Evolutionary conservation across 768 basidiomycete genomes (phyloP).

Genomic region (Suillus variegatus): DNA sequence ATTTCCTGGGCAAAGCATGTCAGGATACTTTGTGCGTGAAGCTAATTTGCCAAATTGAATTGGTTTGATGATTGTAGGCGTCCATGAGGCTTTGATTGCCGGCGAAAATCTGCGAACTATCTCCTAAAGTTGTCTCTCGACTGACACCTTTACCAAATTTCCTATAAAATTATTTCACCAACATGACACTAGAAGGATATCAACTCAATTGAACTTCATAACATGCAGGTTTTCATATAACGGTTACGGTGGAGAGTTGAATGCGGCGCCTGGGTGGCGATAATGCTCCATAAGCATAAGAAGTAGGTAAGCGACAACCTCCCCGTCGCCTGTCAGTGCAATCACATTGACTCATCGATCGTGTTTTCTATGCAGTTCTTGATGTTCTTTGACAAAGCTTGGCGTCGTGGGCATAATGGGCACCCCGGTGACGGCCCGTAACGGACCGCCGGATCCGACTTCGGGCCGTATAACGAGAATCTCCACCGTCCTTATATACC

Average conservation of each 20-base stretch:
- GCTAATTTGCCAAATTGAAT: background rate
- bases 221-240: conserved; percentile 1
- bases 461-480: conserved; percentile 7
- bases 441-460: background rate
- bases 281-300: background rate
- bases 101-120: background rate
- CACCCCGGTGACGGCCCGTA: conserved; percentile 8
- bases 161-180: background rate
- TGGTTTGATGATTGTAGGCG: background rate
- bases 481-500: conserved; percentile 18
- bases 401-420: background rate
- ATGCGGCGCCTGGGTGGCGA: background rate
- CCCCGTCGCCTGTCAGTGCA: background rate
- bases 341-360: background rate
- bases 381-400: conserved; percentile 2
- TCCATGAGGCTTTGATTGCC: background rate
- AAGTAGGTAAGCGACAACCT: background rate
- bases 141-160: background rate
- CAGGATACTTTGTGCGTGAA: background rate
- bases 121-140: conserved; percentile 1
- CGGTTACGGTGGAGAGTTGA: background rate
- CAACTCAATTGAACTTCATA: conserved; percentile 3
- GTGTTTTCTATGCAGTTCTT: conserved; percentile 1
- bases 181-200: background rate
- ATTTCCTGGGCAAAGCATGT: background rate